phyloP scores from a whole-genome alignment of 2,329 filamentous ascomycete genomes.

The Paraphaeosphaeria sporulosa region DNA sequence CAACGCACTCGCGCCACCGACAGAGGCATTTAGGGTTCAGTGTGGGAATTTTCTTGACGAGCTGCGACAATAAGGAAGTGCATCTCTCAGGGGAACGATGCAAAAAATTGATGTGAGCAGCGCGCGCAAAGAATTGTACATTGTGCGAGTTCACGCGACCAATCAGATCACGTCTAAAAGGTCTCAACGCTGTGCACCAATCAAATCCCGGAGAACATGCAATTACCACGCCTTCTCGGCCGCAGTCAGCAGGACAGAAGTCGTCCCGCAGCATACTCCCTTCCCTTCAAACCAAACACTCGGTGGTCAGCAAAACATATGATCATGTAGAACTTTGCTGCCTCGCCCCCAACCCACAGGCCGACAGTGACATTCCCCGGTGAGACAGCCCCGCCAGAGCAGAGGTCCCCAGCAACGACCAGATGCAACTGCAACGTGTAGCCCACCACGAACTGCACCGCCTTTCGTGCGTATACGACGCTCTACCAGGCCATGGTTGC shows the following conservation, averaged over 20 bases:
- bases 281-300: background rate
- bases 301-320: background rate
- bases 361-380: background rate
- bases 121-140: background rate
- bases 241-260: background rate
- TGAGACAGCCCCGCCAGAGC: background rate
- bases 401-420: background rate
- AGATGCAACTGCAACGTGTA: conserved; percentile 6
- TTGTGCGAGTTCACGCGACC: too few relatives aligned
- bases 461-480: conserved; percentile 1
- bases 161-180: background rate
- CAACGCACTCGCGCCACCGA: background rate
- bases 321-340: background rate
- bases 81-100: background rate
- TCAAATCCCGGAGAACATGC: background rate
- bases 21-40: too few relatives aligned
- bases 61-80: too few relatives aligned
- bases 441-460: background rate
- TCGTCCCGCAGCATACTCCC: background rate
- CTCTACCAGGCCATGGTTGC: background rate
- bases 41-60: too few relatives aligned
- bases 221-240: background rate
- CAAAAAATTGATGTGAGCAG: background rate
- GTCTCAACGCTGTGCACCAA: background rate
- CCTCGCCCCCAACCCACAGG: background rate